Percentiles rank a stretch among this genome's conserved stretches.
Evolutionary conservation across 495 filamentous ascomycete species (phyloP).

Genomic region (Penicillium odoratum): DNA sequence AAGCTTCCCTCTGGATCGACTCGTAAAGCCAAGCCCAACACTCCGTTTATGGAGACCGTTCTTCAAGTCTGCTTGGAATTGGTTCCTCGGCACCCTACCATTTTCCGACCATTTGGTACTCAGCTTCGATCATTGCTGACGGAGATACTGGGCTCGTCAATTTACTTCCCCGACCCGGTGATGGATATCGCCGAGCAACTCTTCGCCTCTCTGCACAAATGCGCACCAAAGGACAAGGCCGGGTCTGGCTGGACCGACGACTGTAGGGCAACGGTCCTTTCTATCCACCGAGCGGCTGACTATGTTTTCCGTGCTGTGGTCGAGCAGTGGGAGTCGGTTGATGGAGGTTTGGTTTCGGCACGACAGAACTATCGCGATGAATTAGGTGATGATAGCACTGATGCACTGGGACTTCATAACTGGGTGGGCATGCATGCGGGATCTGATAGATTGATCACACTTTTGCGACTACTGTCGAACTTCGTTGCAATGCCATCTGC

Average conservation of each 20-base stretch:
- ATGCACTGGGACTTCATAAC: conserved; percentile 54
- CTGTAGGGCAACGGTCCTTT: conserved; percentile 56
- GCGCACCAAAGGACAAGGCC: conserved; percentile 70
- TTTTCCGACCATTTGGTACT: conserved; percentile 69
- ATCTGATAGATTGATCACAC: conserved; percentile 61
- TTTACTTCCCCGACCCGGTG: conserved; percentile 48
- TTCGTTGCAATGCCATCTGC: conserved; percentile 62
- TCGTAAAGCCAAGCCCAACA: conserved; percentile 43
- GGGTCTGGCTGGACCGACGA: conserved; percentile 71
- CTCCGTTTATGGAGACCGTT: conserved; percentile 59
- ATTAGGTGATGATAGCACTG: conserved; percentile 36
- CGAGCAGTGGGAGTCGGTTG: conserved; percentile 74
- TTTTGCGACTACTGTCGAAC: conserved; percentile 55
- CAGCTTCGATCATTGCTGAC: conserved; percentile 64
- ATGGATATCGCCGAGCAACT: conserved; percentile 57
- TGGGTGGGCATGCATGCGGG: conserved; percentile 77
- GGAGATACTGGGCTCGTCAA: conserved; percentile 39
- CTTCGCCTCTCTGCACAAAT: conserved; percentile 68
- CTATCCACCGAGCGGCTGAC: conserved; percentile 67
- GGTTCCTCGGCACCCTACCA: conserved; percentile 74
- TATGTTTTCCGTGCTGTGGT: conserved; percentile 71
- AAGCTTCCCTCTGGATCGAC: conserved; percentile 40
- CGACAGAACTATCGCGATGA: conserved; percentile 38
- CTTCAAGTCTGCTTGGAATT: conserved; percentile 64
- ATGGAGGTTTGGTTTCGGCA: conserved; percentile 24